A percentile compares a stretch with the other conserved stretches of the same genome.
Evolutionary conservation across 2,329 filamentous ascomycete species (phyloP).

Genomic region (Clonostachys byssicola): DNA sequence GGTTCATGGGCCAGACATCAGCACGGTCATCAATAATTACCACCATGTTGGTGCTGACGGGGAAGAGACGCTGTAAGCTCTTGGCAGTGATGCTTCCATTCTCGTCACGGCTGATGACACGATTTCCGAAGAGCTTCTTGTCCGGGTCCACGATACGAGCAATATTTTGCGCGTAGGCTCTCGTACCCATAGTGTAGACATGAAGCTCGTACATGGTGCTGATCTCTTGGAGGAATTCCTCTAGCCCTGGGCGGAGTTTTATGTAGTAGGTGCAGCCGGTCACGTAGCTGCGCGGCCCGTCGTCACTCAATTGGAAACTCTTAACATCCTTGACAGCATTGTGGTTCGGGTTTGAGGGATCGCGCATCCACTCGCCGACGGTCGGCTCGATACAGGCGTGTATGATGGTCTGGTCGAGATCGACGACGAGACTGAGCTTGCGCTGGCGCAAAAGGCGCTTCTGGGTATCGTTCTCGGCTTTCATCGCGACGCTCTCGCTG

Average conservation of each 20-base stretch:
- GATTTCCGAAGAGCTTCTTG: conserved; percentile 84
- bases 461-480: conserved; percentile 83
- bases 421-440: conserved; percentile 91
- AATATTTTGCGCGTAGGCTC: conserved; percentile 91
- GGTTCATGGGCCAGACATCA: conserved; percentile 91
- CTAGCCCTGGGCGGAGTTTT: conserved; percentile 86
- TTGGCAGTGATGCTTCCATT: conserved; percentile 92
- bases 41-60: conserved; percentile 97
- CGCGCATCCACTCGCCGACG: conserved; percentile 90
- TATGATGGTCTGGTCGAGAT: conserved; percentile 97
- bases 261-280: conserved; percentile 95
- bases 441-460: conserved; percentile 72
- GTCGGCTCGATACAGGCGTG: conserved; percentile 97
- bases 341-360: conserved; percentile 85
- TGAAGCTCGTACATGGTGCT: conserved; percentile 87
- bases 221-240: conserved; percentile 74
- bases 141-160: conserved; percentile 90
- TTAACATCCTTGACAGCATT: conserved; percentile 84
- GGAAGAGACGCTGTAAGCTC: conserved; percentile 85
- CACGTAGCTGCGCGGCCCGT: conserved; percentile 65
- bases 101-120: conserved; percentile 94
- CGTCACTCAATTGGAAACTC: conserved; percentile 84
- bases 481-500: conserved; percentile 74
- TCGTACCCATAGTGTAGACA: conserved; percentile 98
- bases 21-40: conserved; percentile 97